These are phyloP conservation scores for Sideroxylon spinosum DNA, from an alignment of 179 eudicot genomes.

Conservation along the genomic window DNA sequence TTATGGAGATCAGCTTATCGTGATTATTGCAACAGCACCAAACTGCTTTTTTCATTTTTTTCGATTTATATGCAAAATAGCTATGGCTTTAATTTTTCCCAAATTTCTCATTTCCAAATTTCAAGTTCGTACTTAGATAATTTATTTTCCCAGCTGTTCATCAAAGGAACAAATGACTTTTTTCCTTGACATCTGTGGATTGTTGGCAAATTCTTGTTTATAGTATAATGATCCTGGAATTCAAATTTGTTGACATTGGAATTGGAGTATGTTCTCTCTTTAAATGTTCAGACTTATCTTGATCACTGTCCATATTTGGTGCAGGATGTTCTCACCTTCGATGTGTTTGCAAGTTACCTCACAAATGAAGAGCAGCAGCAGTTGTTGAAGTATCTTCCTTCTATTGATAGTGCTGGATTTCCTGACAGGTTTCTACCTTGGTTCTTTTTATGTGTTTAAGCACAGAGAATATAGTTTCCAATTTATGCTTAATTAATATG, in stretches of 20 bases:
- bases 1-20: conserved; percentile 4
- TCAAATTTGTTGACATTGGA: neutral
- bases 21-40: neutral
- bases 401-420: conserved; percentile 39
- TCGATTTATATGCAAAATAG: neutral
- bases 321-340: conserved; percentile 70
- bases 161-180: neutral
- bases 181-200: neutral
- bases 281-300: neutral
- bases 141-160: neutral
- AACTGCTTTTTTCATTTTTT: neutral
- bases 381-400: conserved; percentile 63
- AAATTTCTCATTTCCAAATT: too few relatives aligned
- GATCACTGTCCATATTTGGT: conserved; percentile 13
- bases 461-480: neutral
- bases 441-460: neutral
- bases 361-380: conserved; percentile 59
- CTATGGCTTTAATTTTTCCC: too few relatives aligned
- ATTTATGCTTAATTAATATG: neutral
- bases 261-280: neutral
- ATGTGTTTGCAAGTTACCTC: conserved; percentile 45
- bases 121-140: too few relatives aligned
- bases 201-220: neutral
- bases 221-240: neutral
- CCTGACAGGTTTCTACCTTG: conserved; percentile 52